Evolutionary conservation across 345 rosid genomes (phyloP).

Genomic region (Isatis tinctoria): DNA sequence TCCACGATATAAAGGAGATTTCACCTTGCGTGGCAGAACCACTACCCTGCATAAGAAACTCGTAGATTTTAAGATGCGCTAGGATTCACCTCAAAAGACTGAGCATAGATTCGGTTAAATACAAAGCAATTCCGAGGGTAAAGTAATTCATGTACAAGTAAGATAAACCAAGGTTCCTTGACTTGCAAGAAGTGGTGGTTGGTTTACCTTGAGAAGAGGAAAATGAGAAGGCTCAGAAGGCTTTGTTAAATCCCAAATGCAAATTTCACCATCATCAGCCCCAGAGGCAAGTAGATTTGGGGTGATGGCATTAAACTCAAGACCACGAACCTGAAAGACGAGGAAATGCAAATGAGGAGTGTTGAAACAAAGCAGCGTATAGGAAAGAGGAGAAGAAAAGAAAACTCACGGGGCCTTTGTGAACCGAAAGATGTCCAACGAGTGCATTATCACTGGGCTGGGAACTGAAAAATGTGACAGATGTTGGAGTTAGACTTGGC

Average conservation of each 20-base stretch:
- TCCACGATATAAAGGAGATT: constrained; percentile 95
- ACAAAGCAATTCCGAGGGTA: background rate
- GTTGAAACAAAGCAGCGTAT: background rate
- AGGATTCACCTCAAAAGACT: background rate
- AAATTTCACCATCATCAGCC: constrained; percentile 95
- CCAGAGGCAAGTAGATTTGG: constrained; percentile 96
- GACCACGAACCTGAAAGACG: constrained; percentile 86
- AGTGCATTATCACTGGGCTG: constrained; percentile 53
- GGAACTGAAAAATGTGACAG: constrained; percentile 44
- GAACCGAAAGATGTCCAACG: constrained; percentile 74
- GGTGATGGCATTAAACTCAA: constrained; percentile 72
- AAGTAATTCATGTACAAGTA: background rate
- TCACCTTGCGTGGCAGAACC: constrained; percentile 96
- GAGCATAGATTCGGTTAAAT: background rate
- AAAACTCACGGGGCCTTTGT: constrained; percentile 91
- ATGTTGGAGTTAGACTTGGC: constrained; percentile 5
- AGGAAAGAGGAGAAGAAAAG: background rate
- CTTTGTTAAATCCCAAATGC: constrained; percentile 85
- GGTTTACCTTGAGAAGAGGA: constrained; percentile 73
- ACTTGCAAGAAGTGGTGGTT: background rate
- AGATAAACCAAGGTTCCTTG: background rate
- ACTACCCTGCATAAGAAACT: constrained; percentile 59
- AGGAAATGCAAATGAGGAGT: background rate
- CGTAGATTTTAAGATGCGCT: constrained; percentile 10
- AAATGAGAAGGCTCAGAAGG: constrained; percentile 83